phyloP scores from a whole-genome alignment of 1,284 basidiomycete genomes.

The Apiotrichum domesticum region DNA sequence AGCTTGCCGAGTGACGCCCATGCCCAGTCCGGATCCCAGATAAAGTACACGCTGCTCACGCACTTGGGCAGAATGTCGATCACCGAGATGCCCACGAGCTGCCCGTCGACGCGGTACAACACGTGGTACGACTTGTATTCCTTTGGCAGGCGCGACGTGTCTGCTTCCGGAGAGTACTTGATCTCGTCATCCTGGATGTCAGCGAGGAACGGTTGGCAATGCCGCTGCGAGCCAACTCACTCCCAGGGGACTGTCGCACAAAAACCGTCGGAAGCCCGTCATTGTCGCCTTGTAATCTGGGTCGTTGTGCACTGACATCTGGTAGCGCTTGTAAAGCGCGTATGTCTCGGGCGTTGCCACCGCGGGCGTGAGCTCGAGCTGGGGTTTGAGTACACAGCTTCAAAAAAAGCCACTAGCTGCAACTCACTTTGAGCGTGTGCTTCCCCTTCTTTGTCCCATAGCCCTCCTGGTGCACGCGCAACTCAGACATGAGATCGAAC shows the following conservation, averaged over 20 bases:
- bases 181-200: slow-evolving; percentile 1
- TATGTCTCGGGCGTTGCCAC: slow-evolving; percentile 74
- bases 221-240: slow-evolving; percentile 51
- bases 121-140: slow-evolving; percentile 81
- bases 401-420: not conserved
- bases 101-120: slow-evolving; percentile 70
- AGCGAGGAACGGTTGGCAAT: no score
- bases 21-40: slow-evolving; percentile 77
- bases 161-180: slow-evolving; percentile 11
- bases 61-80: slow-evolving; percentile 85
- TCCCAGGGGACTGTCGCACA: slow-evolving; percentile 69
- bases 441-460: slow-evolving; percentile 8
- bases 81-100: slow-evolving; percentile 79
- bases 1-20: slow-evolving; percentile 70
- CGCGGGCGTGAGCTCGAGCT: slow-evolving; percentile 63
- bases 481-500: slow-evolving; percentile 29
- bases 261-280: slow-evolving; percentile 61
- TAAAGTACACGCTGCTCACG: slow-evolving; percentile 93
- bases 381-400: not conserved
- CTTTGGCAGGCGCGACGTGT: slow-evolving; percentile 56
- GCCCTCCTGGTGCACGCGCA: slow-evolving; percentile 31
- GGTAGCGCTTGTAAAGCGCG: slow-evolving; percentile 67
- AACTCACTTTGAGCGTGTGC: slow-evolving; percentile 31
- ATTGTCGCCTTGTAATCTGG: slow-evolving; percentile 50
- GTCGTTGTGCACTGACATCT: slow-evolving; percentile 70